A percentile compares a stretch with the other conserved stretches of the same genome.
phyloP scores from a whole-genome alignment of 495 filamentous ascomycete genomes.

The Talaromyces trachyspermus region DNA sequence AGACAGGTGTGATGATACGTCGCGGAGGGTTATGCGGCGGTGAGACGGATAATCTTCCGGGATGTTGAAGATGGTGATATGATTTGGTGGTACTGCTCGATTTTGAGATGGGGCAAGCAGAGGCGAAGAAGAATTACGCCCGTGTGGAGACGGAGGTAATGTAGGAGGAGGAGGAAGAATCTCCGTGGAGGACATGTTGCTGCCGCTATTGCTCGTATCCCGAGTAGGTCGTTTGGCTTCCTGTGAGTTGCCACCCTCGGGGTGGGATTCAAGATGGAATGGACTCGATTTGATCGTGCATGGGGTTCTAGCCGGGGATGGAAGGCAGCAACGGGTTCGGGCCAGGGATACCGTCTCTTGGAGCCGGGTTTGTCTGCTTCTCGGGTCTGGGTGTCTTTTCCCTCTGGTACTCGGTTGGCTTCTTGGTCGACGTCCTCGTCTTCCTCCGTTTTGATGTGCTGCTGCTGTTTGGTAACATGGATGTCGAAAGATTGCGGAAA shows the following conservation, averaged over 20 bases:
- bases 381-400: slow-evolving; percentile 8
- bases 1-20: slow-evolving; percentile 57
- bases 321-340: not conserved
- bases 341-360: slow-evolving; percentile 4
- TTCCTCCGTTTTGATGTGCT: slow-evolving; percentile 2
- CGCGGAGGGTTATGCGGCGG: slow-evolving; percentile 32
- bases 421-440: not conserved
- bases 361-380: slow-evolving; percentile 1
- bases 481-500: slow-evolving; percentile 14
- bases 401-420: not conserved
- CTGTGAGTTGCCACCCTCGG: slow-evolving; percentile 13
- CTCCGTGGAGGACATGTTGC: slow-evolving; percentile 19
- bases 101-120: slow-evolving; percentile 15
- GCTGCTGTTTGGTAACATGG: slow-evolving; percentile 12
- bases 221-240: slow-evolving; percentile 12
- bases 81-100: not conserved
- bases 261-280: slow-evolving; percentile 43
- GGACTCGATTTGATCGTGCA: slow-evolving; percentile 42
- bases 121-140: slow-evolving; percentile 23
- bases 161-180: slow-evolving; percentile 14
- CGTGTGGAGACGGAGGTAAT: slow-evolving; percentile 27
- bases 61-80: slow-evolving; percentile 15
- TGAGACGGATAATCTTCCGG: slow-evolving; percentile 26
- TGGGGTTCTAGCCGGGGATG: slow-evolving; percentile 30
- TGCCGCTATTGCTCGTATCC: slow-evolving; percentile 15